Base-by-base conservation (phyloP, 2,329 filamentous ascomycete genomes). In the Drechslerella stenobrocha region DNA sequence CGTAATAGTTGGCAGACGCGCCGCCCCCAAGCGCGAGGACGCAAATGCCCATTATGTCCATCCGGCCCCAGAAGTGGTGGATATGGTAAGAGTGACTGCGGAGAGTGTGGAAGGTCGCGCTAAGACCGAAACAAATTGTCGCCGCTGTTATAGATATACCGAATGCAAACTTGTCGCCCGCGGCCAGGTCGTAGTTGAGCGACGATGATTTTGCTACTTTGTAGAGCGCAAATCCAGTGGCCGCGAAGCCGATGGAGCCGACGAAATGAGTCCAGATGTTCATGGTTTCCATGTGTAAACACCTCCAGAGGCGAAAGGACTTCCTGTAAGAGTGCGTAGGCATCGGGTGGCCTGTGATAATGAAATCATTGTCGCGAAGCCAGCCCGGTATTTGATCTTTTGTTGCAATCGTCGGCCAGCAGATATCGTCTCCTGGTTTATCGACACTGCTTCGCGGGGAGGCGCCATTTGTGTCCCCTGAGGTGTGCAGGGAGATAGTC, bases 1-100 rank as follows among this genome's bases (percentile, higher is more conserved):
- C 72, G 50, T 73, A 74, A 44, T 73, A 73, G 8, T 72, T 74
- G 2, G 51, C 58, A 1, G 58, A 63, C 15, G 51, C 32, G 13
- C 58, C 51, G 20, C 44, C 51, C 11, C 58, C 51, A 15, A 55
- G 24, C 6, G 58, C 58, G 6, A 63, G 44, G 20, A 63, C 50
- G 70, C 72, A 74, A 3, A 75, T 75, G 1, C 74, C 71, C 18
- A 75, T 60, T 11, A 75, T 73, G 48, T 75, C 74, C 70, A 75
- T 70, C 28, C 67, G 63, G 8, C 72, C 73, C 73, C 73, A 74
- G 45, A 72, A 67, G 50, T 74, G 71, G 44, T 75, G 72, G 22
- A 74, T 69, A 11, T 73, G 70, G 51, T 74, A 74, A 1, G 73
- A 75, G 44, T 74, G 74, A 48, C 73, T 75, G 35, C 73, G 59